Evolutionary conservation across 1,284 basidiomycete species (phyloP), one percentile per base, ranked within the genome.

Genomic region (Ustilago vetiveriae): DNA sequence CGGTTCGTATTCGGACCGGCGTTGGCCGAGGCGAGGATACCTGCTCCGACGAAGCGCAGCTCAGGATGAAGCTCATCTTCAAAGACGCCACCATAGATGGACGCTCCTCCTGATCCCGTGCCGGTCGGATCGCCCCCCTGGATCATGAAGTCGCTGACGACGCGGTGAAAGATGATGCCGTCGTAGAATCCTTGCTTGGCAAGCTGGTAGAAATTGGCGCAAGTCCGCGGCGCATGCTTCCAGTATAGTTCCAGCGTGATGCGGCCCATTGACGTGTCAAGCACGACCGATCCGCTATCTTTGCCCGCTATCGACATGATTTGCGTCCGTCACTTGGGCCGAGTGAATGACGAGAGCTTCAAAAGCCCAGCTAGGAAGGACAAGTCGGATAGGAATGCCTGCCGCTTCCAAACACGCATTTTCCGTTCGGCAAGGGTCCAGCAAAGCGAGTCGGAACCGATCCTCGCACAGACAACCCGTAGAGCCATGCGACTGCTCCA

Each of bases 81-180:
- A 77, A 98, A 98, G 38, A 93, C 35, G 8, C 75, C 77, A 4
- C 78, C 79, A 48, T 79, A 79, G 53, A 81, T 80, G 60, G 68
- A 81, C 44, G 64, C 71, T n/a, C 96, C 96, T n/a, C 96, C 96
- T 0, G 94, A 97, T 2, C 96, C 96, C 82, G 98, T 94, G 8
- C 93, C 95, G 3, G 96, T 85, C 0, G 96, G 96, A 79, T 99
- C 95, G 37, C 96, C 95, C 2, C 94, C 96, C 85, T 98, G 95
- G 51, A 98, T 90, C 95, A 98, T 98, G 80, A 99, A 98, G 84
- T 98, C 98, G 72, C 92, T 88, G 80, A 99, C 98, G 69, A 98
- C 91, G 59, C 96, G 91, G 83, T 99, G 96, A 86, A 98, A 98
- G 79, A 97, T 88, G 52, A 97, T 69, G 35, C 78, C 79, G 36